Conservation (phyloP, 148 eudicot species). For the Camellia lanceoleosa region DNA sequence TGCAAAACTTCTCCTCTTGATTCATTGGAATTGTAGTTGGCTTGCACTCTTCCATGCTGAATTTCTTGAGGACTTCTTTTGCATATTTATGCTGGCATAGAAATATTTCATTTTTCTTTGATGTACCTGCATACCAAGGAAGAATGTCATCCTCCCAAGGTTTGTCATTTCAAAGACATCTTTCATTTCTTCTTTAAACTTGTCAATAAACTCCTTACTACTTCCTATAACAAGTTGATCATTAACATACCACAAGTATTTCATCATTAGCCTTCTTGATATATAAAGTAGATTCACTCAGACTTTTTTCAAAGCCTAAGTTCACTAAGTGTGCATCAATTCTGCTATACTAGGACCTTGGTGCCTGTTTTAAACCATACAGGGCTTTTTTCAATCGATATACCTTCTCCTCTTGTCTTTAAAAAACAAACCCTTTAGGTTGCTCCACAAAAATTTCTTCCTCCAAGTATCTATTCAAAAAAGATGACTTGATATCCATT, state of each 20-base stretch:
- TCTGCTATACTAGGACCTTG: too few relatives aligned
- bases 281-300: neutral
- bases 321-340: too few relatives aligned
- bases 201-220: too few relatives aligned
- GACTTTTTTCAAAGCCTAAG: too few relatives aligned
- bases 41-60: neutral
- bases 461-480: neutral
- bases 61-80: neutral
- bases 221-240: neutral
- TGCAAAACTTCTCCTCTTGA: too few relatives aligned
- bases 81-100: too few relatives aligned
- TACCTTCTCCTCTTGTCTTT: neutral
- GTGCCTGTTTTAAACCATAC: neutral
- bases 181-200: too few relatives aligned
- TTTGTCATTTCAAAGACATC: too few relatives aligned
- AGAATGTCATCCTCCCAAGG: too few relatives aligned
- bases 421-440: neutral
- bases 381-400: neutral
- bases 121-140: too few relatives aligned
- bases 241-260: neutral
- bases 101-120: too few relatives aligned
- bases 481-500: neutral
- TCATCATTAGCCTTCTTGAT: neutral
- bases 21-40: neutral
- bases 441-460: too few relatives aligned